Evolutionary conservation across 352 stramenopile species (phyloP).

Genomic region (Globisporangium paroecandrum): DNA sequence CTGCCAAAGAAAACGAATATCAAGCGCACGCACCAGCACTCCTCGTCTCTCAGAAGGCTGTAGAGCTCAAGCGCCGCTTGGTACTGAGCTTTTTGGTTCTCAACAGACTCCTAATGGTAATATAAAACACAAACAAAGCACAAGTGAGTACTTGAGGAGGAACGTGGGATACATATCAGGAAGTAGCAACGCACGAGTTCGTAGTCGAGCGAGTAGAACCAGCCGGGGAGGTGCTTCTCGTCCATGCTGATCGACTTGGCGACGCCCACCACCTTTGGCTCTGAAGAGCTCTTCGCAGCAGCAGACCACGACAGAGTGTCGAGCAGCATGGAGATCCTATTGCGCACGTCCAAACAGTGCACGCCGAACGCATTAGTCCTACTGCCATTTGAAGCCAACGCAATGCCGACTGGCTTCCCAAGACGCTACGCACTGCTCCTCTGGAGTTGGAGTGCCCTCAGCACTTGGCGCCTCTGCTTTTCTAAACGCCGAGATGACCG

Average conservation of each 20-base stretch:
- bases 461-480: conserved; percentile 15
- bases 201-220: conserved; percentile 65
- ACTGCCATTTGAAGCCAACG: not conserved
- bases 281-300: conserved; percentile 30
- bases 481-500: conserved; percentile 52
- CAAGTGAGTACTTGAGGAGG: not conserved
- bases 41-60: conserved; percentile 62
- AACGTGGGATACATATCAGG: not conserved
- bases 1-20: not conserved
- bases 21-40: conserved; percentile 45
- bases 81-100: conserved; percentile 44
- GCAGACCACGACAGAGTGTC: conserved; percentile 35
- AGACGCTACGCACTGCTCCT: conserved; percentile 8
- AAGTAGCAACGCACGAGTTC: conserved; percentile 30
- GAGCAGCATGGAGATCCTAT: conserved; percentile 39
- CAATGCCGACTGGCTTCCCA: not conserved
- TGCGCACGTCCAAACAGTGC: not conserved
- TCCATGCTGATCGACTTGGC: conserved; percentile 55
- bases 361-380: not conserved
- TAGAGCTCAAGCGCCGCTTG: conserved; percentile 53
- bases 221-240: conserved; percentile 39
- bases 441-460: not conserved
- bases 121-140: not conserved
- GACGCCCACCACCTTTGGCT: conserved; percentile 40
- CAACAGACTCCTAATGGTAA: conserved; percentile 33